Percentiles rank a stretch among this genome's conserved stretches.
These are phyloP conservation scores for Hirschioporus abietinus DNA, from an alignment of 768 basidiomycete species.

Conservation along the genomic window DNA sequence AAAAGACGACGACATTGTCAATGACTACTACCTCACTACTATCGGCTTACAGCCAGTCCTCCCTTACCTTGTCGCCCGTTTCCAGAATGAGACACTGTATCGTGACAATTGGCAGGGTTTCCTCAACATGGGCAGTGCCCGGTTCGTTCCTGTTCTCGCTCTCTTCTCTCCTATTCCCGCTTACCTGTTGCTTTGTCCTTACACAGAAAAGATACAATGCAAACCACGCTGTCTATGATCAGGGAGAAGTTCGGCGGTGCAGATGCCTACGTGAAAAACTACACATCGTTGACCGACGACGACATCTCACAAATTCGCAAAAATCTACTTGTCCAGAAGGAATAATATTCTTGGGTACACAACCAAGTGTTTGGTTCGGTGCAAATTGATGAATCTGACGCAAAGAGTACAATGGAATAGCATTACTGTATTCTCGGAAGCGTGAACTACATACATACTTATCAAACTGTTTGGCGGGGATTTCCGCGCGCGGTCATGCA, in stretches of 20 bases:
- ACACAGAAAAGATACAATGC: conserved; percentile 32
- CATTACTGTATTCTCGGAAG: too few species aligned
- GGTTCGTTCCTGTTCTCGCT: conserved; percentile 18
- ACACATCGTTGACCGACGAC: conserved; percentile 26
- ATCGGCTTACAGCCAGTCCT: conserved; percentile 31
- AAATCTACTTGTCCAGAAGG: conserved; percentile 10
- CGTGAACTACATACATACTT: too few species aligned
- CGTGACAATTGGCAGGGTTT: conserved; percentile 31
- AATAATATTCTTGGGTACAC: neutral
- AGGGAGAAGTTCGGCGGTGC: conserved; percentile 32
- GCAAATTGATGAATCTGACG: too few species aligned
- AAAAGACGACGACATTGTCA: conserved; percentile 31
- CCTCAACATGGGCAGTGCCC: conserved; percentile 30
- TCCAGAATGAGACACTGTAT: conserved; percentile 25
- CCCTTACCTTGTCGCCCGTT: conserved; percentile 26
- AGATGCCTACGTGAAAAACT: conserved; percentile 28
- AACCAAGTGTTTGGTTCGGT: too few species aligned
- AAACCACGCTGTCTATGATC: conserved; percentile 26
- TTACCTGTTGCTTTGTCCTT: neutral
- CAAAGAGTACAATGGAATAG: too few species aligned
- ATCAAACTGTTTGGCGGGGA: too few species aligned
- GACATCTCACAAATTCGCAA: conserved; percentile 22
- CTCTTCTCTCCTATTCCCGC: neutral
- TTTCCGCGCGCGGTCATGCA: too few species aligned
- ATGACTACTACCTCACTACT: conserved; percentile 36